phyloP scores from a whole-genome alignment of 305 asterid genomes.

The Rubia peregrina region DNA sequence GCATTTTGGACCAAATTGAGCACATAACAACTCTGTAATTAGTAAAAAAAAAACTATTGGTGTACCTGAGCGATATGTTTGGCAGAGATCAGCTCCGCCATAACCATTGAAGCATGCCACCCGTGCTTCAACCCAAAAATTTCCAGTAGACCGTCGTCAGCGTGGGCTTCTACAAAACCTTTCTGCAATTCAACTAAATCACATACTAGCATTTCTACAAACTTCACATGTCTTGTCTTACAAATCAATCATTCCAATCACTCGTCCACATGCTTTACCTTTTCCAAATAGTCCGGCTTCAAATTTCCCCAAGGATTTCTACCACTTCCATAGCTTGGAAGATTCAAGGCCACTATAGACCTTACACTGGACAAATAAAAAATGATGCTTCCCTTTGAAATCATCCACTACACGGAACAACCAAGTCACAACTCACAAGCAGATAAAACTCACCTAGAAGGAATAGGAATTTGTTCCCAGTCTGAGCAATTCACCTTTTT shows the following conservation, averaged over 20 bases:
- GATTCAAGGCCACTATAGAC: slow-evolving; percentile 85
- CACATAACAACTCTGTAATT: not conserved
- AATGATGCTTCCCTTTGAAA: not conserved
- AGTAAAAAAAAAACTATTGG: not conserved
- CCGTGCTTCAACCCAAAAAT: slow-evolving; percentile 91
- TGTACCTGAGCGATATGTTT: slow-evolving; percentile 94
- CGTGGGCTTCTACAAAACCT: slow-evolving; percentile 86
- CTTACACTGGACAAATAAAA: slow-evolving; percentile 56
- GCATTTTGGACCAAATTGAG: not conserved
- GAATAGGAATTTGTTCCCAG: slow-evolving; percentile 84
- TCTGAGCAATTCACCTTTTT: slow-evolving; percentile 75
- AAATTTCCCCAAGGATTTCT: slow-evolving; percentile 97
- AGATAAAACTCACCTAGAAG: slow-evolving; percentile 57
- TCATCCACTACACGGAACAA: not conserved
- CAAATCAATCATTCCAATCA: not conserved
- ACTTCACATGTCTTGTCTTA: not conserved
- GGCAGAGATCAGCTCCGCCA: slow-evolving; percentile 85
- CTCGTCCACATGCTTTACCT: slow-evolving; percentile 38
- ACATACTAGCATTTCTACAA: not conserved
- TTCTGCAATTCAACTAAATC: slow-evolving; percentile 33
- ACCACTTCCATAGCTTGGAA: slow-evolving; percentile 98
- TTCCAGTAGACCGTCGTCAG: slow-evolving; percentile 85
- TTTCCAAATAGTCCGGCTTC: slow-evolving; percentile 84
- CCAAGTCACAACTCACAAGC: not conserved
- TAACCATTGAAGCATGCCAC: slow-evolving; percentile 99